Percentiles rank a stretch among this genome's conserved stretches.
These are phyloP conservation scores for Alternaria alternata DNA, from an alignment of 2,329 filamentous ascomycete species.

Conservation along the genomic window DNA sequence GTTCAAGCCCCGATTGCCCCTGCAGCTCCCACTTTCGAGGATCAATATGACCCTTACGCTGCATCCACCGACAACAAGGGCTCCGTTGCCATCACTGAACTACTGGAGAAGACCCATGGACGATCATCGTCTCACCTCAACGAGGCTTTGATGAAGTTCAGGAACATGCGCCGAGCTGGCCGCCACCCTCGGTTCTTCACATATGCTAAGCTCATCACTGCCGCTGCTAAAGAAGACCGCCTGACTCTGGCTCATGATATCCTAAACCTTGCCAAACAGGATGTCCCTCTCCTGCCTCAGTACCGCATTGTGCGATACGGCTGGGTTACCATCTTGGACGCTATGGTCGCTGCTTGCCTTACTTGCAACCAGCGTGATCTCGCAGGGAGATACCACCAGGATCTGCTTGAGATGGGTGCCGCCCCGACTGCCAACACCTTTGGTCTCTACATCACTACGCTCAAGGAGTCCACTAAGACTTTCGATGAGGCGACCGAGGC, in stretches of 20 bases:
- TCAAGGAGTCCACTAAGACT: conserved; percentile 96
- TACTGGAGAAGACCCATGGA: conserved; percentile 81
- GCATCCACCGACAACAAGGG: conserved; percentile 92
- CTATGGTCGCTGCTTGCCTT: conserved; percentile 93
- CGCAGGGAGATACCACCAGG: conserved; percentile 88
- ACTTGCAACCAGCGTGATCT: conserved; percentile 80
- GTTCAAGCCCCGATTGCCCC: conserved; percentile 58
- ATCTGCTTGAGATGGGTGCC: conserved; percentile 87
- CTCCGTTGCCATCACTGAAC: conserved; percentile 87
- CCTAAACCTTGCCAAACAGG: conserved; percentile 84
- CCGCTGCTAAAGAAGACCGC: conserved; percentile 85
- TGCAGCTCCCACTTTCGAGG: conserved; percentile 72
- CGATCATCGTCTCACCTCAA: conserved; percentile 76
- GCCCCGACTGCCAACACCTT: conserved; percentile 97
- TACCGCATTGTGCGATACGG: conserved; percentile 91
- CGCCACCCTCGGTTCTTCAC: conserved; percentile 95
- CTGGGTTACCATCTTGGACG: conserved; percentile 94
- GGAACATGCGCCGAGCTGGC: conserved; percentile 90
- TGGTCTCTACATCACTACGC: conserved; percentile 97
- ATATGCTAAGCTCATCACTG: conserved; percentile 92
- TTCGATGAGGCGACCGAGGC: conserved; percentile 98
- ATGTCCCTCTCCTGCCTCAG: conserved; percentile 84
- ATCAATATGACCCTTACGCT: conserved; percentile 89
- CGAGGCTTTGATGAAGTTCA: conserved; percentile 83
- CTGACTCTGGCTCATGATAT: conserved; percentile 86